These are phyloP conservation scores for Detonula confervacea DNA, from an alignment of 352 stramenopile species.

Conservation along the genomic window DNA sequence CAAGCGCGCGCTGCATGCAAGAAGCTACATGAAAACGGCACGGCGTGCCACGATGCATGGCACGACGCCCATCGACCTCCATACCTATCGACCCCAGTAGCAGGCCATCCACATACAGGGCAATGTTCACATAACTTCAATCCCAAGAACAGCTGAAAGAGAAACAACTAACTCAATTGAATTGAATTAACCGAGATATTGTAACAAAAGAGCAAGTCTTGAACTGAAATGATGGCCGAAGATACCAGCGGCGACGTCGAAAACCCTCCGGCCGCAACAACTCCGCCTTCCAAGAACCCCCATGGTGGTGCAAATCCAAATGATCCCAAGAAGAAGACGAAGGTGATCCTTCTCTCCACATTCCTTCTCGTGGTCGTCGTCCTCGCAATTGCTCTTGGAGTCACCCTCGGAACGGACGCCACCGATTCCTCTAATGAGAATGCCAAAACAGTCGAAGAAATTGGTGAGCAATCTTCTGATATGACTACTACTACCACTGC, in stretches of 20 bases:
- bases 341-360: constrained; percentile 10
- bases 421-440: constrained; percentile 5
- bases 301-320: not conserved
- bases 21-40: too few relatives aligned
- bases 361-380: constrained; percentile 38
- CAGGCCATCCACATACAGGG: too few relatives aligned
- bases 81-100: too few relatives aligned
- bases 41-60: too few relatives aligned
- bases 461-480: not conserved
- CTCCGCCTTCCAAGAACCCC: not conserved
- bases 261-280: constrained; percentile 8
- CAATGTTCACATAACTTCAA: too few relatives aligned
- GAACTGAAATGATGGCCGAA: constrained; percentile 23
- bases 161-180: constrained; percentile 2
- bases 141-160: too few relatives aligned
- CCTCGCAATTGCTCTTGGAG: constrained; percentile 33
- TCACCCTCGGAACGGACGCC: constrained; percentile 12
- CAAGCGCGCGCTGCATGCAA: too few relatives aligned
- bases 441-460: too few relatives aligned
- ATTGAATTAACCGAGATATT: not conserved
- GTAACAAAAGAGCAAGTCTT: too few relatives aligned
- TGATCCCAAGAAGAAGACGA: constrained; percentile 32
- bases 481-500: too few relatives aligned
- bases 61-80: too few relatives aligned
- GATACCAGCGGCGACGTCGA: constrained; percentile 27